A percentile compares a stretch with the other conserved stretches of the same genome.
Conservation (phyloP, 1,284 basidiomycete species). For the Fomitopsis betulina region DNA sequence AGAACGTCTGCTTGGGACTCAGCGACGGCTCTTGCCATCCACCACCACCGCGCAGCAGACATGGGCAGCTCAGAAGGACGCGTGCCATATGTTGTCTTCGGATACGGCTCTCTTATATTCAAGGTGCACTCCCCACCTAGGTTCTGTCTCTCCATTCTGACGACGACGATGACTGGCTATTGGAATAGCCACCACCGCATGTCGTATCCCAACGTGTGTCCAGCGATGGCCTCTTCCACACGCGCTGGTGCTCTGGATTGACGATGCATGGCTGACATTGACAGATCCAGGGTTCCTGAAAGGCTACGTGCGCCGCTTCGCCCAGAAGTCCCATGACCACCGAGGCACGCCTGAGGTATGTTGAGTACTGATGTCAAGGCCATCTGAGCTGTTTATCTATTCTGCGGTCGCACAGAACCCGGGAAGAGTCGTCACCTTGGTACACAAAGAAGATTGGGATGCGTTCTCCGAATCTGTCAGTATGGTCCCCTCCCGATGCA, state of each 20-base stretch:
- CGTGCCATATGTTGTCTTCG: slow-evolving; percentile 64
- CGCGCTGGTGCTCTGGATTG: not conserved
- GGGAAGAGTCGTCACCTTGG: slow-evolving; percentile 83
- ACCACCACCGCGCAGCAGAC: not conserved
- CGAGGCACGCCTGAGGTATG: slow-evolving; percentile 74
- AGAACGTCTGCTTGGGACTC: not conserved
- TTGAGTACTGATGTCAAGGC: not conserved
- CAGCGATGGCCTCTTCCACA: not conserved
- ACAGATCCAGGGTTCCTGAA: slow-evolving; percentile 78
- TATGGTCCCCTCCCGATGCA: not conserved
- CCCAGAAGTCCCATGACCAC: slow-evolving; percentile 86
- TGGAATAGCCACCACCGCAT: slow-evolving; percentile 65
- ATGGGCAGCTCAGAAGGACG: not conserved
- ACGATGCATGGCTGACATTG: not conserved
- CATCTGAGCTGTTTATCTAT: not conserved
- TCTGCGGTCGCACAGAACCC: slow-evolving; percentile 44
- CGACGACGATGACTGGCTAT: not conserved
- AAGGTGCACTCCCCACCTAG: slow-evolving; percentile 41
- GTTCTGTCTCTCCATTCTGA: not conserved
- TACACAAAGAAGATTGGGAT: slow-evolving; percentile 85
- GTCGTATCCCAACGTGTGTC: slow-evolving; percentile 50
- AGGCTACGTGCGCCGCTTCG: slow-evolving; percentile 82
- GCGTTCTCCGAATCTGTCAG: slow-evolving; percentile 59
- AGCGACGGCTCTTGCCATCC: not conserved
- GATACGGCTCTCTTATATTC: slow-evolving; percentile 81